A percentile compares a stretch with the other conserved stretches of the same genome.
These are phyloP conservation scores for Jackrogersella multiformis DNA, from an alignment of 495 filamentous ascomycete species.

Conservation along the genomic window DNA sequence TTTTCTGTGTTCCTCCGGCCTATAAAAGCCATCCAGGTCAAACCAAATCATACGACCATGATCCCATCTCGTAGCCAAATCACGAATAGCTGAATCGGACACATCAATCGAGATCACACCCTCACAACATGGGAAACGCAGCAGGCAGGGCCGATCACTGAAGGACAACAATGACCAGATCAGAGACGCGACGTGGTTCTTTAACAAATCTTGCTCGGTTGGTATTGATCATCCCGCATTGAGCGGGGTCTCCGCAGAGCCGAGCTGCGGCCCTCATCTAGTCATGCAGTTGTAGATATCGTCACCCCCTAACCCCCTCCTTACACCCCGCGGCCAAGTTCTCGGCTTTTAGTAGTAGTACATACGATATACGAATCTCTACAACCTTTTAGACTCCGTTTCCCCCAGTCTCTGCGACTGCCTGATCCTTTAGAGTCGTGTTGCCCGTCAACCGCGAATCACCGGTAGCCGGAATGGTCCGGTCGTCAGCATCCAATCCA, in stretches of 20 bases:
- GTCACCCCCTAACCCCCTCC: conserved; percentile 10
- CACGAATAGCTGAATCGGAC: not conserved
- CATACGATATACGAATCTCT: conserved; percentile 37
- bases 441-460: not conserved
- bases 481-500: conserved; percentile 26
- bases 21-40: not conserved
- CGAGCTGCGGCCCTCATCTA: conserved; percentile 20
- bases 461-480: not conserved
- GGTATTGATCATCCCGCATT: conserved; percentile 9
- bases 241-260: not conserved
- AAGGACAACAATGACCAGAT: too few relatives aligned
- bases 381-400: conserved; percentile 33
- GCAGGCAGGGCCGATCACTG: not conserved
- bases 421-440: not conserved
- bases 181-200: not conserved
- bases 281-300: conserved; percentile 36
- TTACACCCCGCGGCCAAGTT: conserved; percentile 15
- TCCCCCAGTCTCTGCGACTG: conserved; percentile 13
- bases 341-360: conserved; percentile 37
- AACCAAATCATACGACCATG: conserved; percentile 3
- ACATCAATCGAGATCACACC: not conserved
- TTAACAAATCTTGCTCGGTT: conserved; percentile 19
- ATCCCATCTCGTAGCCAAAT: not conserved
- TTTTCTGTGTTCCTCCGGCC: not conserved
- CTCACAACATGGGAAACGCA: not conserved